A percentile compares a stretch with the other conserved stretches of the same genome.
Conservation (phyloP, 2,329 filamentous ascomycete species). For the Sclerotiophoma versabilis region DNA sequence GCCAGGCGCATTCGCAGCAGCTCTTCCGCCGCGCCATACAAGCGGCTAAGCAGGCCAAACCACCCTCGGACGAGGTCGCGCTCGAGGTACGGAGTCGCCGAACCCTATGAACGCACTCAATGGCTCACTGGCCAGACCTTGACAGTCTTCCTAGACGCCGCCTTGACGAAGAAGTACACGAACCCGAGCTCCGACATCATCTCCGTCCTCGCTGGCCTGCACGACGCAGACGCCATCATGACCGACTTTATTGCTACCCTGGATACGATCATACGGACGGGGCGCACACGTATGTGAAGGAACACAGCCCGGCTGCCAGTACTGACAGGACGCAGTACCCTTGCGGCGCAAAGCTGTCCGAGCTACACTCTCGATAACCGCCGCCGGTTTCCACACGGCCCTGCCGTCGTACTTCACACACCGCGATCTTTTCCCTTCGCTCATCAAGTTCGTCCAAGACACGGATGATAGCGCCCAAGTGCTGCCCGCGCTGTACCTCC, state of each 20-base stretch:
- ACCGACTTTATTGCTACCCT: conserved; percentile 85
- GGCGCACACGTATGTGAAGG: conserved; percentile 66
- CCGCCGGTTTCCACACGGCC: conserved; percentile 95
- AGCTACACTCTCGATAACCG: conserved; percentile 81
- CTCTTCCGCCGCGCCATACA: conserved; percentile 78
- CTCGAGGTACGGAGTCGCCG: conserved; percentile 72
- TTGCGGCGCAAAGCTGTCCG: conserved; percentile 81
- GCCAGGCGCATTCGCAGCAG: conserved; percentile 77
- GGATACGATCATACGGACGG: conserved; percentile 82
- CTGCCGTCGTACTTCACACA: conserved; percentile 95
- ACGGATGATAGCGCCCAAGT: conserved; percentile 68
- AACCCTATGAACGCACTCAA: conserved; percentile 11
- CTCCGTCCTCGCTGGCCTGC: conserved; percentile 83
- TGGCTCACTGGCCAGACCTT: conserved; percentile 74
- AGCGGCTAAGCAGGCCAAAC: conserved; percentile 67
- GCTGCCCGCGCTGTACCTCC: conserved; percentile 77
- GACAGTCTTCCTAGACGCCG: conserved; percentile 81
- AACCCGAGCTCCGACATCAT: conserved; percentile 97
- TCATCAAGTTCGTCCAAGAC: conserved; percentile 94
- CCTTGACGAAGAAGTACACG: conserved; percentile 88
- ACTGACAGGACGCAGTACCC: conserved; percentile 61
- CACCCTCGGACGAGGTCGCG: conserved; percentile 75
- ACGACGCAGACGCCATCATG: conserved; percentile 86
- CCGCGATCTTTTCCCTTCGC: conserved; percentile 87
- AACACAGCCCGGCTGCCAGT: not conserved